Percentiles rank a stretch among this genome's conserved stretches.
phyloP scores from a whole-genome alignment of 768 basidiomycete genomes.

The Chalciporus pseudorubinellus region DNA sequence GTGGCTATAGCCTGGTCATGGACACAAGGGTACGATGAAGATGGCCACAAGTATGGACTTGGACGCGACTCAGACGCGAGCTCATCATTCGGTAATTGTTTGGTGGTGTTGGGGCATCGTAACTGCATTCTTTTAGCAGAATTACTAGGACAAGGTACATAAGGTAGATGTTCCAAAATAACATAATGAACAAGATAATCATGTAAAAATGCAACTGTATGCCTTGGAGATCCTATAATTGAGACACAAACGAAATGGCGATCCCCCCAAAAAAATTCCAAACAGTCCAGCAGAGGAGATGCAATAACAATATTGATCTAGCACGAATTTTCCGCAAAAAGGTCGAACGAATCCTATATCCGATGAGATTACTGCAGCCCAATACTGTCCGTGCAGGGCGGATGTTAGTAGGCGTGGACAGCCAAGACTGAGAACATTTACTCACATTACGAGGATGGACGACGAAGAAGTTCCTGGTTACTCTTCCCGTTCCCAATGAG shows the following conservation, averaged over 20 bases:
- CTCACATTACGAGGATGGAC: slow-evolving; percentile 27
- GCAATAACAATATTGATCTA: slow-evolving; percentile 35
- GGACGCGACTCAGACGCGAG: neutral
- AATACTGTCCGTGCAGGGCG: neutral
- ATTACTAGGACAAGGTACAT: slow-evolving; percentile 31
- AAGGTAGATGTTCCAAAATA: slow-evolving; percentile 35
- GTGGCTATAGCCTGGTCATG: neutral
- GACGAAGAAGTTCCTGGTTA: slow-evolving; percentile 37
- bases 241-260: slow-evolving; percentile 22
- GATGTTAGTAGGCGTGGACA: neutral
- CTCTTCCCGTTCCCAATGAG: slow-evolving; percentile 39
- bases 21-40: slow-evolving; percentile 1
- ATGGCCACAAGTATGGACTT: too few species aligned
- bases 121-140: neutral
- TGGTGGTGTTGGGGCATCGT: neutral
- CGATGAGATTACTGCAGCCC: neutral
- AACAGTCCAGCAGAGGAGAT: slow-evolving; percentile 30
- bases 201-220: slow-evolving; percentile 36
- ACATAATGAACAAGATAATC: slow-evolving; percentile 39
- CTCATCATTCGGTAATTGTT: neutral
- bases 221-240: slow-evolving; percentile 32
- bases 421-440: neutral
- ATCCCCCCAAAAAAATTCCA: slow-evolving; percentile 30
- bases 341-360: slow-evolving; percentile 9
- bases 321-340: slow-evolving; percentile 20